Percentiles rank a stretch among this genome's conserved stretches.
These are phyloP conservation scores for Ustilago vetiveriae DNA, from an alignment of 1,284 basidiomycete species.

Conservation along the genomic window DNA sequence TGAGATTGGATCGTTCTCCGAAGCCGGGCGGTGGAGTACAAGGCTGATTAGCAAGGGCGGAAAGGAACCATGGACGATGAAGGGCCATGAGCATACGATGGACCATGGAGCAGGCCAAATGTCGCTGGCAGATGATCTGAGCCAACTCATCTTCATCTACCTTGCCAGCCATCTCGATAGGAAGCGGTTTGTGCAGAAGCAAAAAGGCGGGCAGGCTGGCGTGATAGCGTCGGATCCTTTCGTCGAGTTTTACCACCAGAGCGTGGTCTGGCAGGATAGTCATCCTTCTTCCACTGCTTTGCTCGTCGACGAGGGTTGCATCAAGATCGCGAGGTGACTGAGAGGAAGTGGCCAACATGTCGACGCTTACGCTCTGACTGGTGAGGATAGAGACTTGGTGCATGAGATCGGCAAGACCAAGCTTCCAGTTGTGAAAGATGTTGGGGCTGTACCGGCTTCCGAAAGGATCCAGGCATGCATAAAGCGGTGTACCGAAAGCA, in stretches of 20 bases:
- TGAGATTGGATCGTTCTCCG: no score
- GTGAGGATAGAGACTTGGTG: slow-evolving; percentile 29
- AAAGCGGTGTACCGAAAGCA: slow-evolving; percentile 19
- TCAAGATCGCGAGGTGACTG: neutral
- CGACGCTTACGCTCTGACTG: slow-evolving; percentile 1
- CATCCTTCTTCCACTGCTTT: neutral
- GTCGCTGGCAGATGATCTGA: slow-evolving; percentile 35
- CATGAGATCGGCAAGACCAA: slow-evolving; percentile 34
- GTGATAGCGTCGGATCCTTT: slow-evolving; percentile 33
- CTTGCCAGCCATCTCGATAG: slow-evolving; percentile 32
- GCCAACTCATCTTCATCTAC: slow-evolving; percentile 25
- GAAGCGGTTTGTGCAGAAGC: slow-evolving; percentile 26
- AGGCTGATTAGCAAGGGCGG: slow-evolving; percentile 13
- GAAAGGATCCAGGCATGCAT: slow-evolving; percentile 22
- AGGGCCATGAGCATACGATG: slow-evolving; percentile 33
- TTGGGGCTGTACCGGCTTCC: slow-evolving; percentile 35
- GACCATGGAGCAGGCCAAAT: slow-evolving; percentile 31
- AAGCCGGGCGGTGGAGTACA: no score
- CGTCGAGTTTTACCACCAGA: slow-evolving; percentile 24
- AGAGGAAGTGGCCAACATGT: no score
- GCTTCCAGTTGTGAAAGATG: slow-evolving; percentile 38
- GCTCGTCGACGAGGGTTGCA: neutral
- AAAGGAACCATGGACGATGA: slow-evolving; percentile 36
- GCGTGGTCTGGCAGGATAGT: slow-evolving; percentile 11
- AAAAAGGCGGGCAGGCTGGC: slow-evolving; percentile 27